Base-by-base conservation (phyloP, 2,329 filamentous ascomycete species). In the Lachnellula arida region DNA sequence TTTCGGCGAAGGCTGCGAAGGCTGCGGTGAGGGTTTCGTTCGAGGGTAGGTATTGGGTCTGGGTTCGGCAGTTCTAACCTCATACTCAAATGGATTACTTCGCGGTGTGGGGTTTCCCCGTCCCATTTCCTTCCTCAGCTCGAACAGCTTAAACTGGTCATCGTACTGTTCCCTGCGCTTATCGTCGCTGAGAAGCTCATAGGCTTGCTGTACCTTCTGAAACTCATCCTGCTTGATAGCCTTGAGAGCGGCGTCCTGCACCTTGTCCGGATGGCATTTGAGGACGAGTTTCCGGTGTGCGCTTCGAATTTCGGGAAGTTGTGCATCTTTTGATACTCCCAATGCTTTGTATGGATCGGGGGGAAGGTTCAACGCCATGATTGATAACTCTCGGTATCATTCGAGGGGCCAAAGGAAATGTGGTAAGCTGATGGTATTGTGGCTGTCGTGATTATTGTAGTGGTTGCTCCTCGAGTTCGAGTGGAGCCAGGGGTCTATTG, bases 191-290 rank as follows among this genome's bases (percentile, higher is more conserved):
- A 99, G 82, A 32, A 94, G 78, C 73, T 97, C 94, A 73, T 96
- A 99, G 50, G 94, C 92, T 66, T 92, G 84, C 72, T 97, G 92
- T 35, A 97, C 89, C 70, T 85, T 86, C 73, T 97, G 91, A 68
- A 97, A 99, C 73, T 96, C 87, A 65, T 91, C 86, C 65, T 89
- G 85, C 72, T 92, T 95, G 65, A 84, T 76, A 57, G 84, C 83
- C 73, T 94, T 95, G 66, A 88, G 77, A 15, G 83, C 77, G 47
- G 64, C 59, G 58, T 71, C 83, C 63, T 91, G 86, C 60, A 96
- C 84, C 75, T 96, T 96, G 78, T 97, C 92, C 35, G 92, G 92
- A 65, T 97, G 92, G 69, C 88, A 92, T 72, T 89, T 91, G 64
- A 96, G 81, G 37, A 90, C 89, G 42, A 95, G 84, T 72, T 95